Conservation (phyloP, 306 rosid species). For the Amphicarpaea edgeworthii region DNA sequence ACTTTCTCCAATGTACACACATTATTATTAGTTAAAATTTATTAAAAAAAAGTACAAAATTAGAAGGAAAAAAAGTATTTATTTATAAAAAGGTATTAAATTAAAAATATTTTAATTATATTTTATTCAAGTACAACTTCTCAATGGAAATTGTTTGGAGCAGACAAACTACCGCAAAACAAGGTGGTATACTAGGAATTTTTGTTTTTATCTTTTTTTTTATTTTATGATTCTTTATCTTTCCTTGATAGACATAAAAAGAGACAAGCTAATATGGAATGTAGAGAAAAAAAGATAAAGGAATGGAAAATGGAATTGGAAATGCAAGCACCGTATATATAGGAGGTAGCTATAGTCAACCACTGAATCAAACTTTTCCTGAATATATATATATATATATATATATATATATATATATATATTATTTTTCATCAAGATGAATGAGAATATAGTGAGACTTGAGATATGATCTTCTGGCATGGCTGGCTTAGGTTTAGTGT, state of each 20-base stretch:
- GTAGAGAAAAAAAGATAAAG: background rate
- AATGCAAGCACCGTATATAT: background rate
- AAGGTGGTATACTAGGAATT: constrained; percentile 15
- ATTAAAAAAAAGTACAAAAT: too few relatives aligned
- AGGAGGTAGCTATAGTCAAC: constrained; percentile 35
- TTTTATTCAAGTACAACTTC: background rate
- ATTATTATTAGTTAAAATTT: too few relatives aligned
- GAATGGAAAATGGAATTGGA: constrained; percentile 28
- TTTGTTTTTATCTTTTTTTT: constrained; percentile 23
- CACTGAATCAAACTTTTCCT: constrained; percentile 34
- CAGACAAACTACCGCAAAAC: constrained; percentile 32
- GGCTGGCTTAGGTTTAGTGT: constrained; percentile 24
- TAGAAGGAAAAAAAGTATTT: too few relatives aligned
- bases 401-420: too few relatives aligned
- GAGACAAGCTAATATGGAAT: constrained; percentile 6
- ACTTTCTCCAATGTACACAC: too few relatives aligned
- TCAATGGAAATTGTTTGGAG: background rate
- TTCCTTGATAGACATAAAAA: background rate
- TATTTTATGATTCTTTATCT: too few relatives aligned
- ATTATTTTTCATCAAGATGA: constrained; percentile 35
- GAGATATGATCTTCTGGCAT: background rate
- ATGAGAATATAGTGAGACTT: constrained; percentile 19
- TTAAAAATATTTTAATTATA: too few relatives aligned
- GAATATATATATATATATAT: too few relatives aligned
- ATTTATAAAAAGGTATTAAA: too few relatives aligned